Conservation (phyloP, 2,329 filamentous ascomycete genomes). For the Cryphonectria parasitica region DNA sequence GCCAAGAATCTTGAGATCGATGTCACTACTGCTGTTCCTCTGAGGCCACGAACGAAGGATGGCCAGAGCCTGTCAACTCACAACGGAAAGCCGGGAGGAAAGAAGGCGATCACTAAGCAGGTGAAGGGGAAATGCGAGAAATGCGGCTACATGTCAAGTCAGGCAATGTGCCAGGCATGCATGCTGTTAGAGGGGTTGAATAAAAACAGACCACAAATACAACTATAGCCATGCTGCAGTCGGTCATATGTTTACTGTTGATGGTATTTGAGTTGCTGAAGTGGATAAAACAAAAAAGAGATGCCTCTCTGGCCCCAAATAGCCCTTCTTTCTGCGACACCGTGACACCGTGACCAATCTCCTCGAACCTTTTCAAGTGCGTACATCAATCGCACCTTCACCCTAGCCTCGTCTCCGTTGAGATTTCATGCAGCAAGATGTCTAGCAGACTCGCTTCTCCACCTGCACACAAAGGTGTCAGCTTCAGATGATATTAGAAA, state of each 20-base stretch:
- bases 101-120: slow-evolving; percentile 54
- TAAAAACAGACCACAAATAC: slow-evolving; percentile 69
- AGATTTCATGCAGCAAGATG: neutral
- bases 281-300: neutral
- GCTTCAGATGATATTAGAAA: neutral
- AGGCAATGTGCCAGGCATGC: slow-evolving; percentile 92
- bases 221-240: slow-evolving; percentile 45
- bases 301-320: neutral
- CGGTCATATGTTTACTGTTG: slow-evolving; percentile 6
- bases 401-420: neutral
- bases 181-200: slow-evolving; percentile 88
- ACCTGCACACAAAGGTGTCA: slow-evolving; percentile 44
- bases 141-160: slow-evolving; percentile 95
- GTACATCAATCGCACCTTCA: neutral
- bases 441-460: slow-evolving; percentile 57
- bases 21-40: slow-evolving; percentile 53
- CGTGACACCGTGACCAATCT: neutral
- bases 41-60: slow-evolving; percentile 37
- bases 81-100: slow-evolving; percentile 27
- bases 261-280: slow-evolving; percentile 5
- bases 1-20: slow-evolving; percentile 68
- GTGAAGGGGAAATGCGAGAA: slow-evolving; percentile 80
- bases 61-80: slow-evolving; percentile 34
- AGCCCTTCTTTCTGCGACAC: neutral
- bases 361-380: slow-evolving; percentile 16